Evolutionary conservation across 2,329 filamentous ascomycete species (phyloP), one percentile per base, ranked within the genome.

Genomic region (Xylariaceae sp.): DNA sequence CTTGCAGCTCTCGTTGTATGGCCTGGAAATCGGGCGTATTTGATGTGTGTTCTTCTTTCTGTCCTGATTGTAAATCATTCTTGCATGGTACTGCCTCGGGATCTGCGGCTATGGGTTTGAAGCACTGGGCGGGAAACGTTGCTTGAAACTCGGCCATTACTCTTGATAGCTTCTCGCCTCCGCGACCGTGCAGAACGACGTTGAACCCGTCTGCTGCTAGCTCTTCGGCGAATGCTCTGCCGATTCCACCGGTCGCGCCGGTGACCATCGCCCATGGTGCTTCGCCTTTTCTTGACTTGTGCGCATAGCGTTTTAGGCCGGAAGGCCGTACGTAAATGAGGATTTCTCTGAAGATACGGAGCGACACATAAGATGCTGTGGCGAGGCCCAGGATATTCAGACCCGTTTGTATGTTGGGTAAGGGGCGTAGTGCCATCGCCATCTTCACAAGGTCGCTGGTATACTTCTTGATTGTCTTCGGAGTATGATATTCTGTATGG

Each of bases 161-260:
- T 1, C 50, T 50, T 3, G 71, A 62, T 4, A 84, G 70, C 60
- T 83, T 83, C 6, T 64, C 55, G 2, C 59, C 53, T 53, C 80
- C 80, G 41, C 80, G 75, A n/a, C 81, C 81, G 54, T 84, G 81
- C 10, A 84, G 62, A 16, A 83, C 69, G 31, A 84, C 71, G 58
- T 81, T 79, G 71, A 83, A 83, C 44, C 79, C 78, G 13, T 67
- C 68, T 0, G 57, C 51, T 17, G 76, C 75, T 13, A 85, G 75
- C 59, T 80, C 76, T 49, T 75, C 64, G 5, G 73, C 73, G 53
- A 83, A 75, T 0, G 68, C 75, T 28, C 69, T 68, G 12, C 82
- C 81, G 39, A 84, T 82, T 19, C 81, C 82, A 42, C 80, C 78
- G 14, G 72, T 78, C 16, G 77, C 73, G 31, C 81, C 81, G 0